Base-by-base conservation (phyloP, 2,329 filamentous ascomycete species). In the Pestalotiopsis fici region DNA sequence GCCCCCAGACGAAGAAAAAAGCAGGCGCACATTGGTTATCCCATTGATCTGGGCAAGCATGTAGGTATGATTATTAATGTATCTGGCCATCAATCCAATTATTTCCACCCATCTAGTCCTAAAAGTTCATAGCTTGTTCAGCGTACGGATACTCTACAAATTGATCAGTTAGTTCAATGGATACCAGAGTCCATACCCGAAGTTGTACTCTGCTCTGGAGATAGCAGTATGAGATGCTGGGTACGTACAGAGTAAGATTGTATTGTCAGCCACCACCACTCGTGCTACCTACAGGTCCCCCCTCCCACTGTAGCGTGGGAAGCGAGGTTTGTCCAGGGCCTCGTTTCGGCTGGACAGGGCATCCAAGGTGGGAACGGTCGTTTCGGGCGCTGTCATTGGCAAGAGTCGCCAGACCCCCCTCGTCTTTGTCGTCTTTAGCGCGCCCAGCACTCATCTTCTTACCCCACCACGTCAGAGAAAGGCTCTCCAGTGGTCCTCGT, bases 381-480 rank as follows among this genome's bases (percentile, higher is more conserved):
- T 47, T 18, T 50, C 18, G 43, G 25, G 59, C 59, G 37, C 25
- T 62, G 37, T 47, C 37, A 62, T 62, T 62, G 59, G 59, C 31
- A 50, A 21, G 35, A 47, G 11, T 7, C 31, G 31, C 31, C 31
- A 35, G 31, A 11, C 57, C 57, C 59, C 59, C 57, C 57, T 60
- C 57, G 21, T 37, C 28, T 60, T 25, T 27, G 23, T 21, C 57
- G 15, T 39, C 57, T 23, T 60, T n/a, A 25, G 15, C 18, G 43
- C 59, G 21, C 31, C 59, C 59, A 62, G 59, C 39, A 25, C 31
- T 62, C 59, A 50, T 43, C 59, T 62, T 62, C 43, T 50, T n/a
- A 47, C 59, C 37, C 59, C 59, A 62, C 59, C 59, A 47, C 37
- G 59, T 47, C 35, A 47, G 25, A 50, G 21, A 25, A 15, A 12